These are phyloP conservation scores for Colletotrichum liaoningense DNA, from an alignment of 2,329 filamentous ascomycete genomes.

Conservation along the genomic window DNA sequence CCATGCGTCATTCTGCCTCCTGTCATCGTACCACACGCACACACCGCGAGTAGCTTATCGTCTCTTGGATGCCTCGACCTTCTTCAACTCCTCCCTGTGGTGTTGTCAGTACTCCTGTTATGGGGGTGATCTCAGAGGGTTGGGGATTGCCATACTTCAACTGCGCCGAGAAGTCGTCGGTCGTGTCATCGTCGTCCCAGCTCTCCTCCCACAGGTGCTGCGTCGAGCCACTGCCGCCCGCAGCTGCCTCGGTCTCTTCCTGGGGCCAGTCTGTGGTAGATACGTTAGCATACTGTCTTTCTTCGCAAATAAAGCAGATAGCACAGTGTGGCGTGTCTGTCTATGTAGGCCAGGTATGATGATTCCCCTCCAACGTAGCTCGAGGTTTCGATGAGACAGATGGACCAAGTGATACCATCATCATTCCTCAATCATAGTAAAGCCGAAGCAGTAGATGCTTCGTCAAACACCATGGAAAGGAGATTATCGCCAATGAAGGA, in stretches of 20 bases:
- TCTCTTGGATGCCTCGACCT: constrained; percentile 83
- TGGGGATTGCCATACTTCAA: constrained; percentile 76
- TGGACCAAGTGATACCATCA: not conserved
- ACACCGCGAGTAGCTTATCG: constrained; percentile 52
- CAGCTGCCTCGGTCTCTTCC: constrained; percentile 84
- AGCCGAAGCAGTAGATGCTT: too few species aligned
- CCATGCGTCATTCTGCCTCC: constrained; percentile 12
- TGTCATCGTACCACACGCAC: not conserved
- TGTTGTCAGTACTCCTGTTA: not conserved
- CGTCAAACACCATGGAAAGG: not conserved
- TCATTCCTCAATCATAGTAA: too few species aligned
- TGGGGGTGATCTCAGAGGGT: not conserved
- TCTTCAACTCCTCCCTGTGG: constrained; percentile 88
- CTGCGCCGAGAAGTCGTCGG: constrained; percentile 95
- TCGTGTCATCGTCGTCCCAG: constrained; percentile 99
- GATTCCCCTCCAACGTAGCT: not conserved
- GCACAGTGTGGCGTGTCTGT: not conserved
- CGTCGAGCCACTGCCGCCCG: constrained; percentile 73
- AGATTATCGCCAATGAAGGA: not conserved
- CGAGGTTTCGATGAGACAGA: not conserved
- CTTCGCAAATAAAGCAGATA: not conserved
- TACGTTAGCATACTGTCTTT: not conserved
- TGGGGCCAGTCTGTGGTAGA: constrained; percentile 83
- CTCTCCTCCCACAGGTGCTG: constrained; percentile 98
- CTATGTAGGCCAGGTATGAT: not conserved